Conservation (phyloP, 306 rosid genomes). For the apple (Malus domestica) region DNA sequence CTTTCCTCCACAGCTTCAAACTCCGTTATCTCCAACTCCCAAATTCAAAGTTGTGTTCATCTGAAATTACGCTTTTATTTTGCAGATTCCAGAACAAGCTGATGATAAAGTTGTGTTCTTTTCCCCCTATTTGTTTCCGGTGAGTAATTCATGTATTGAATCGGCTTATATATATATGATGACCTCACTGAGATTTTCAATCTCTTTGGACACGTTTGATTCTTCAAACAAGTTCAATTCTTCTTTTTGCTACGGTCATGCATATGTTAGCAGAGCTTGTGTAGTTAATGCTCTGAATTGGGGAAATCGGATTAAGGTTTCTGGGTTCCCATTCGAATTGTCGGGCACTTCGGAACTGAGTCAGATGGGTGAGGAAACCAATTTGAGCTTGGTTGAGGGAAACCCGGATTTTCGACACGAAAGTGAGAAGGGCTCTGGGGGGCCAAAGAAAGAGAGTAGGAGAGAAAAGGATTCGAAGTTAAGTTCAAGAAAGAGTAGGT, state of each 20-base stretch:
- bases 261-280: slow-evolving; percentile 18
- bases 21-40: slow-evolving; percentile 21
- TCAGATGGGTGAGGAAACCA: slow-evolving; percentile 3
- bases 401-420: slow-evolving; percentile 15
- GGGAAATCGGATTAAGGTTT: slow-evolving; percentile 26
- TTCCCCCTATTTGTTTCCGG: not conserved
- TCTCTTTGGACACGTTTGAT: slow-evolving; percentile 38
- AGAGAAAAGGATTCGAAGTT: slow-evolving; percentile 26
- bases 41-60: not conserved
- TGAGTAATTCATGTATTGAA: not conserved
- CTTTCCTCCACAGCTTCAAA: slow-evolving; percentile 43
- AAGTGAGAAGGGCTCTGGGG: slow-evolving; percentile 22
- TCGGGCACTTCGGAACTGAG: slow-evolving; percentile 13
- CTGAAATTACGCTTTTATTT: not conserved
- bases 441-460: slow-evolving; percentile 12
- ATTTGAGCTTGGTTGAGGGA: slow-evolving; percentile 12
- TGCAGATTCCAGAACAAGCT: not conserved
- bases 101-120: not conserved
- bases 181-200: slow-evolving; percentile 54
- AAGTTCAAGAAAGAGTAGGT: slow-evolving; percentile 20
- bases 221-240: slow-evolving; percentile 34
- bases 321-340: slow-evolving; percentile 23
- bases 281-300: slow-evolving; percentile 28
- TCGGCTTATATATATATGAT: slow-evolving; percentile 22
- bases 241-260: slow-evolving; percentile 20